Conservation (phyloP, 208 protist genomes). For the Wallacemonas rigidus region DNA sequence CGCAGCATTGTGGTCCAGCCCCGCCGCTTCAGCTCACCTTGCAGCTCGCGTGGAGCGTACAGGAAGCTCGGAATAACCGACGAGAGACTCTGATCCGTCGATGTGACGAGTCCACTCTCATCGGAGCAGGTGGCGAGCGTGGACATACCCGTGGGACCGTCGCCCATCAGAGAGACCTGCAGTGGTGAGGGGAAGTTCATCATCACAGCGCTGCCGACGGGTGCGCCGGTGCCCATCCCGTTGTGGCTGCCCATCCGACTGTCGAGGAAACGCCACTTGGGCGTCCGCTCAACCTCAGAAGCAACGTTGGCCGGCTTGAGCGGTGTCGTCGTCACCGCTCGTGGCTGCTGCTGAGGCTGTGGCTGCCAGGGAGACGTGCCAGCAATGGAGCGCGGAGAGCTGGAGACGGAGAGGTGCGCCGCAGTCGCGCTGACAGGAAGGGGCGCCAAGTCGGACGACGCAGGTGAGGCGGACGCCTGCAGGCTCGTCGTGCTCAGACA, state of each 20-base stretch:
- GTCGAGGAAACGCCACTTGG: slow-evolving; percentile 5
- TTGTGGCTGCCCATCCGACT: neutral
- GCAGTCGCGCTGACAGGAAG: neutral
- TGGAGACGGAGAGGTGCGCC: neutral
- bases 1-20: neutral
- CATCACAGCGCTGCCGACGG: neutral
- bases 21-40: neutral
- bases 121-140: neutral
- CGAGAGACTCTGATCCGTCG: slow-evolving; percentile 10
- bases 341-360: neutral
- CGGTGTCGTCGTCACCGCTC: neutral
- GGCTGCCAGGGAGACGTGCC: neutral
- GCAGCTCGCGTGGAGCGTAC: slow-evolving; percentile 11
- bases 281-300: neutral
- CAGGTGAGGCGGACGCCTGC: neutral
- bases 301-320: neutral
- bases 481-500: slow-evolving; percentile 5
- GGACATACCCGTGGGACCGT: neutral
- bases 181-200: neutral
- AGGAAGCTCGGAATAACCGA: slow-evolving; percentile 15
- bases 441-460: neutral
- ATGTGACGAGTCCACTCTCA: neutral
- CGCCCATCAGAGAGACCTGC: slow-evolving; percentile 1
- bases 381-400: neutral
- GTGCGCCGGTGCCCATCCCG: neutral